Conservation (phyloP, 441 rosid species). For the Erysimum cheiri region DNA sequence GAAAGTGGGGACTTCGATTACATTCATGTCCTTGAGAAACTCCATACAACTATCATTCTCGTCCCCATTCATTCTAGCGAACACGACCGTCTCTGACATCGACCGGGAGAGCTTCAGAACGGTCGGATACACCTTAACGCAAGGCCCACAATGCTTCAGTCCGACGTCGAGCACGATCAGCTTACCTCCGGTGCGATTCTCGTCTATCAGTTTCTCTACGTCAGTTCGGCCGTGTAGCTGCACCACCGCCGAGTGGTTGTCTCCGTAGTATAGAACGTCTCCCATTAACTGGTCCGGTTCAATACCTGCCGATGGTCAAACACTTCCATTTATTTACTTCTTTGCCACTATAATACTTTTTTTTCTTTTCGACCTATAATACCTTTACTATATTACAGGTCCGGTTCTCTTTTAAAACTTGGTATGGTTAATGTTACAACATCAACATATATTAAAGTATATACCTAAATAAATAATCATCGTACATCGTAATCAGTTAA, state of each 20-base stretch:
- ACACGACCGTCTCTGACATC: constrained; percentile 74
- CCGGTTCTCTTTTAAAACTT: background rate
- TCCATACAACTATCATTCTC: constrained; percentile 93
- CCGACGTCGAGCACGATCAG: constrained; percentile 88
- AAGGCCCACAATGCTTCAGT: constrained; percentile 86
- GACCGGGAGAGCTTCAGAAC: constrained; percentile 78
- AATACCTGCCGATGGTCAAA: constrained; percentile 42
- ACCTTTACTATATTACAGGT: no score
- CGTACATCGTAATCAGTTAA: background rate
- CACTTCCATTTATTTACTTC: background rate
- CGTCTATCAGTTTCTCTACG: constrained; percentile 76
- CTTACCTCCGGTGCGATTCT: constrained; percentile 67
- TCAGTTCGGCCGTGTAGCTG: constrained; percentile 76
- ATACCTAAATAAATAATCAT: background rate
- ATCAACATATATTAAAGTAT: background rate
- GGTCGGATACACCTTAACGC: constrained; percentile 93
- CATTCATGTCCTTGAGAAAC: constrained; percentile 83
- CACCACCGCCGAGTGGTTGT: constrained; percentile 78
- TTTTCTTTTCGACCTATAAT: no score
- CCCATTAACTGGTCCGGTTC: constrained; percentile 81
- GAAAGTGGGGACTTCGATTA: constrained; percentile 83
- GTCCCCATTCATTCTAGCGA: constrained; percentile 90
- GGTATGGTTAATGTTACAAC: background rate
- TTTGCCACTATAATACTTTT: no score
- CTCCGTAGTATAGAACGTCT: constrained; percentile 90